Base-by-base conservation (phyloP, 139 green algal genomes). In the Coccomyxa sp. region DNA sequence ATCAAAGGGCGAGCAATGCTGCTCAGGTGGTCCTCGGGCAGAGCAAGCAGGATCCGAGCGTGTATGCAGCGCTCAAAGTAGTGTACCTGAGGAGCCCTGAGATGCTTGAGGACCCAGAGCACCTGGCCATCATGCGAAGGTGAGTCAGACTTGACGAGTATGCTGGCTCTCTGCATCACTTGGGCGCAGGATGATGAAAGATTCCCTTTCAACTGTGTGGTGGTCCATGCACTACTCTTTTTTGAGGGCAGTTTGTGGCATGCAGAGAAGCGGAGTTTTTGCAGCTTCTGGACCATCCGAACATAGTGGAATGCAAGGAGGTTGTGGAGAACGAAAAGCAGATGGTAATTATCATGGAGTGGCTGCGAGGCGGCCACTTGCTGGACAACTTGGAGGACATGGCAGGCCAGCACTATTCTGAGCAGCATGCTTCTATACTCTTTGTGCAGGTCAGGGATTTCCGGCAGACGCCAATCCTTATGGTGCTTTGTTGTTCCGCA, bases 241-340 rank as follows among this genome's bases (percentile, higher is more conserved):
- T 68, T n/a, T n/a, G n/a, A 51, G 3, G 38, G 38, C 38, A 7
- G 63, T 71, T 21, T 9, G 7, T 25, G 18, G 71, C 14, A n/a
- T 18, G 82, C 77, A 90, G 85, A 30, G 92, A 95, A 82, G 88
- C 88, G 13, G 84, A 94, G 45, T 84, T 94, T 58, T 88, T 96
- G 77, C 60, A 82, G 31, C 84, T 90, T 81, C 76, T 95, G 81
- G 83, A 91, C 74, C 91, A 95, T 85, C 91, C 91, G 13, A 92
- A 92, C 86, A 90, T 96, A 51, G 92, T 96, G 59, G 83, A 90
- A 76, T 94, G 83, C 59, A 67, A 58, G 17, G 81, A 90, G 23
- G 88, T 92, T 15, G 31, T 90, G 13, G 82, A 87, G 58, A 82
- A 87, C 67, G 81, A 80, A 0, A 80, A 80, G 17, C 84, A 88